Base-by-base conservation (phyloP, 140 eudicot species). In the Senecio squalidus region DNA sequence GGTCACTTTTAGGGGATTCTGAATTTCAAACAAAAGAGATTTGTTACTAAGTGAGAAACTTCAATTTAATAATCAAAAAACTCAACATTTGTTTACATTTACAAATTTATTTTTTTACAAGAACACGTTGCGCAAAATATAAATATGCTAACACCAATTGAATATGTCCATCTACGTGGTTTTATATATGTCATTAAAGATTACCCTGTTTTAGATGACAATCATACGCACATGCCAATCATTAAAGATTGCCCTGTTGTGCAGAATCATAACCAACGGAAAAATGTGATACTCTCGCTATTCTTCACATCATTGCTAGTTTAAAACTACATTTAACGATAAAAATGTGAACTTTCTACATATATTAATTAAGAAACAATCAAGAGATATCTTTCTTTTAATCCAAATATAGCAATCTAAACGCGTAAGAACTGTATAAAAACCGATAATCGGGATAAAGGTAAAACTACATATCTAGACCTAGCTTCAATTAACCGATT, bases 1-100 rank as follows among this genome's bases (percentile, higher is more conserved):
- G 21, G 69, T 73, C 92, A 55, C 71, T 78, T 77, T 72, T 80
- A 6, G 86, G 80, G 26, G 95, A 77, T 65, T 70, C 98, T 92
- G 80, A 30, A 55, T 16, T 25, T 45, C 3, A 1, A 6, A 46
- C 38, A 50, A 9, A 4, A 15, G 5, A 64, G 33, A 4, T 23
- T 2, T 15, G 16, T 56, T 72, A 64, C 11, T 25, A 26, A 14
- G 8, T 5, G 25, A 60, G 18, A 60, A 49, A 50, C 44, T 9
- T 28, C n/a, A 69, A 4, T 25, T 5, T 27, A 15, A 43, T n/a
- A 66, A 5, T 17, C 11, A 2, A 30, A 40, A 66, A 17, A 55
- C 13, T 16, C 1, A 5, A 1, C 46, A 18, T 46, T 26, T 43
- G 14, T 16, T 26, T 17, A 60, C 43, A 47, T 25, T 11, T 36